These are phyloP conservation scores for Paecilomyces sp. DNA, from an alignment of 2,329 filamentous ascomycete species.

Conservation along the genomic window DNA sequence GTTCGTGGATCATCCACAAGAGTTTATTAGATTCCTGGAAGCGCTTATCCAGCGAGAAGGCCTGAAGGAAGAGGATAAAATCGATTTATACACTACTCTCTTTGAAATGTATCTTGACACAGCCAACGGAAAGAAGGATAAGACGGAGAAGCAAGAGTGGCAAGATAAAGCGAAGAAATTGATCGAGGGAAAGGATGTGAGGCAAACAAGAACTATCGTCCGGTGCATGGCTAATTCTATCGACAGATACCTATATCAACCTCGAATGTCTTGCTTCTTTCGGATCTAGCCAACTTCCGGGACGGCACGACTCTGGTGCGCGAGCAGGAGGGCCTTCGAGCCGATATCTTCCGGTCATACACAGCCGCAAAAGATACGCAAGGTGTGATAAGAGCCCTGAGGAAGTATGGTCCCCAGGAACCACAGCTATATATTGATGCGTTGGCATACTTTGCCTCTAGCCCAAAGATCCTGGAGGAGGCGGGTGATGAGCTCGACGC, in stretches of 20 bases:
- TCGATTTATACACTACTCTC: constrained; percentile 86
- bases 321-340: constrained; percentile 83
- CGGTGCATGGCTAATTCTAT: constrained; percentile 7
- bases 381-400: constrained; percentile 80
- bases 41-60: constrained; percentile 68
- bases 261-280: constrained; percentile 87
- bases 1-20: constrained; percentile 86
- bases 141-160: constrained; percentile 67
- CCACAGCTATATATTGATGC: constrained; percentile 89
- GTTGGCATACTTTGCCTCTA: constrained; percentile 86
- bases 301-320: constrained; percentile 89
- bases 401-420: constrained; percentile 86
- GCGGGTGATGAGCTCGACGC: constrained; percentile 77
- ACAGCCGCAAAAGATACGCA: constrained; percentile 85
- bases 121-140: constrained; percentile 64
- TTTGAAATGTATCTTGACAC: constrained; percentile 98
- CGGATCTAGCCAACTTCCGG: constrained; percentile 81
- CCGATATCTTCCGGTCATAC: constrained; percentile 95
- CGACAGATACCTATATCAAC: constrained; percentile 70
- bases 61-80: constrained; percentile 66
- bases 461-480: constrained; percentile 71
- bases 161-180: constrained; percentile 83
- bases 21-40: constrained; percentile 90
- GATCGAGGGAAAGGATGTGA: constrained; percentile 68
- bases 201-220: constrained; percentile 4